Conservation (phyloP, 176 grass and related monocot species). For the Saccharum spontaneum region DNA sequence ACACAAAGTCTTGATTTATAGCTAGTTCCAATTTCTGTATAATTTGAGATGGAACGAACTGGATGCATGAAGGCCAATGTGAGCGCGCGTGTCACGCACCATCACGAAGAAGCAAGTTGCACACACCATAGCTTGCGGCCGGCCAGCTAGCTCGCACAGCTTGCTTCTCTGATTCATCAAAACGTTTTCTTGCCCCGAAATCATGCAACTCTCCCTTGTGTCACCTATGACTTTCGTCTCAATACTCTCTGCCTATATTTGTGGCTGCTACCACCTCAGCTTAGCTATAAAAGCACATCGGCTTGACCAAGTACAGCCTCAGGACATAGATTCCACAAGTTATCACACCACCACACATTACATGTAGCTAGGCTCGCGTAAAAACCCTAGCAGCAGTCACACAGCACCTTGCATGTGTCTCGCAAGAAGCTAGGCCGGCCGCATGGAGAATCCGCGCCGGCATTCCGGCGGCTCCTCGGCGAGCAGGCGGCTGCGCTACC, state of each 20-base stretch:
- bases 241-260: constrained; percentile 9
- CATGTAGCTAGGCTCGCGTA: not conserved
- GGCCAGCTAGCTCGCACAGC: constrained; percentile 29
- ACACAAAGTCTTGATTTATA: not conserved
- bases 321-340: constrained; percentile 34
- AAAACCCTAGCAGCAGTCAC: constrained; percentile 16
- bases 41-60: constrained; percentile 14
- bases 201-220: constrained; percentile 39
- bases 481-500: constrained; percentile 28
- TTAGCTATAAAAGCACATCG: constrained; percentile 7
- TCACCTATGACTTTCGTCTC: constrained; percentile 32
- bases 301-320: constrained; percentile 14
- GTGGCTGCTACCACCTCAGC: not conserved
- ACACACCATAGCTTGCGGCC: constrained; percentile 26
- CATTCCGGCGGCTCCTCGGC: not conserved
- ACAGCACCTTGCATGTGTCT: not conserved
- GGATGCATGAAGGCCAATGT: not conserved
- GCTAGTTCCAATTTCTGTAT: not conserved
- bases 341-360: not conserved
- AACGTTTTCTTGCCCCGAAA: constrained; percentile 54
- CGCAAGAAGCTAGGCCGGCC: not conserved
- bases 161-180: constrained; percentile 45
- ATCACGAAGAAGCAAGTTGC: constrained; percentile 17
- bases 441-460: constrained; percentile 21
- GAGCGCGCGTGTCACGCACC: constrained; percentile 5